A percentile compares a stretch with the other conserved stretches of the same genome.
These are phyloP conservation scores for Sporothrix pseudoabietina DNA, from an alignment of 2,329 filamentous ascomycete species.

Conservation along the genomic window DNA sequence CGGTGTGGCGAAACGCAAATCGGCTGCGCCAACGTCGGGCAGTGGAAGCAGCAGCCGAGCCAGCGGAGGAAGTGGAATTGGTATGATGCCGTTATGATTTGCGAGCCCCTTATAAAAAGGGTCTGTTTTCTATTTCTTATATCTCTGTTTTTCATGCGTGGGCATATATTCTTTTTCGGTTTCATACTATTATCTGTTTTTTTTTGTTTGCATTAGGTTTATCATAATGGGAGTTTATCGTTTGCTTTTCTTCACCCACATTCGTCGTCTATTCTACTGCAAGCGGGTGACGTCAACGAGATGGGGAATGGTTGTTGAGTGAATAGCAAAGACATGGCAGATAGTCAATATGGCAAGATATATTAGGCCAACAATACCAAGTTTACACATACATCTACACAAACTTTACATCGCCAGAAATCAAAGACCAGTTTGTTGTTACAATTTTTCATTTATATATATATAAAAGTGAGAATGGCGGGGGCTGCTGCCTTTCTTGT, in stretches of 20 bases:
- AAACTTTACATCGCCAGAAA: not conserved
- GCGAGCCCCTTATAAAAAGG: not conserved
- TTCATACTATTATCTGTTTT: not conserved
- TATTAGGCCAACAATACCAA: not conserved
- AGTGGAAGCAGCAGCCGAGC: constrained; percentile 14
- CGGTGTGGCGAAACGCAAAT: constrained; percentile 29
- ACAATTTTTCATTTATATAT: not conserved
- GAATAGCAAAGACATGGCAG: not conserved
- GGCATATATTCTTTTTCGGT: not conserved
- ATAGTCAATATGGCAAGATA: not conserved
- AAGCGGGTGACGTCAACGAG: not conserved
- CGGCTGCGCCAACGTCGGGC: not conserved
- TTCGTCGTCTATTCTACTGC: not conserved
- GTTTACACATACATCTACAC: not conserved
- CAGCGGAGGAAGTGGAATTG: constrained; percentile 32
- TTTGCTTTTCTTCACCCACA: not conserved
- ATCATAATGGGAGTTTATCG: constrained; percentile 1
- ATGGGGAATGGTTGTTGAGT: not conserved
- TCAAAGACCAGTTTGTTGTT: not conserved
- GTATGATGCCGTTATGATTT: constrained; percentile 37
- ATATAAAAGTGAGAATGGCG: not conserved
- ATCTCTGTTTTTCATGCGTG: not conserved
- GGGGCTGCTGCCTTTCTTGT: constrained; percentile 9
- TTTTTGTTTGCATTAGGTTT: not conserved
- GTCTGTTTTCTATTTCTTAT: not conserved